Base-by-base conservation (phyloP, 139 green algal genomes). In the Chlorella sorokiniana region DNA sequence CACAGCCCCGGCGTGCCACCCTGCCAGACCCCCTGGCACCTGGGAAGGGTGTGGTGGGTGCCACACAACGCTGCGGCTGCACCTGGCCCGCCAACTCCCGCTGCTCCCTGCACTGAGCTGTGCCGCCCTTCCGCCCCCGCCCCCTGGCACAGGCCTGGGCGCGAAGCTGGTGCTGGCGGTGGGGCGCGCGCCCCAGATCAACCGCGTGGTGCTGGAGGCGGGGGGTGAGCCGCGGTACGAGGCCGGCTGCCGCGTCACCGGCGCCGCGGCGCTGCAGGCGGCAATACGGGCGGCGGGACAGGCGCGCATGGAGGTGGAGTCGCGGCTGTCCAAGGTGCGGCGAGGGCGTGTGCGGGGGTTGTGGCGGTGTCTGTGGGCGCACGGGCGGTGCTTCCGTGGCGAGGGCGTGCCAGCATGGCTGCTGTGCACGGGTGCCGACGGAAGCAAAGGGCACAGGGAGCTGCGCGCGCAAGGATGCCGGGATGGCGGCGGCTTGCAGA, bases 141-240 rank as follows among this genome's bases (percentile, higher is more conserved):
- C n/a, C n/a, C n/a, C n/a, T n/a, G 7, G 22, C 35, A 31, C 79
- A 84, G 79, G 91, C 3, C 89, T 99, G 31, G 96, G 96, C 8
- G 91, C 97, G 22, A 86, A 85, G 33, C 78, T 99, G 31, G 93
- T 99, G 33, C 56, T 99, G 2, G 96, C 98, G 54, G 69, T 97
- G 14, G 96, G 96, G 0, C 86, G 84, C 25, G 82, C 91, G 41
- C 69, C 84, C 22, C 93, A 86, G 33, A 90, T 91, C 72, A 88
- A 92, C 72, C 20, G 41, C 35, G 78, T 61, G 38, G 62, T 85
- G 14, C 69, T 59, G 54, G 71, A 63, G 52, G 25, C 41, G 23
- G 78, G 78, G 2, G 48, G 42, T 10, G 78, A 88, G 37, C 78
- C 84, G 31, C 52, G 81, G 1, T 97, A 94, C 62, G 83, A 89